These are phyloP conservation scores for Cercis canadensis DNA, from an alignment of 306 rosid genomes.

Conservation along the genomic window DNA sequence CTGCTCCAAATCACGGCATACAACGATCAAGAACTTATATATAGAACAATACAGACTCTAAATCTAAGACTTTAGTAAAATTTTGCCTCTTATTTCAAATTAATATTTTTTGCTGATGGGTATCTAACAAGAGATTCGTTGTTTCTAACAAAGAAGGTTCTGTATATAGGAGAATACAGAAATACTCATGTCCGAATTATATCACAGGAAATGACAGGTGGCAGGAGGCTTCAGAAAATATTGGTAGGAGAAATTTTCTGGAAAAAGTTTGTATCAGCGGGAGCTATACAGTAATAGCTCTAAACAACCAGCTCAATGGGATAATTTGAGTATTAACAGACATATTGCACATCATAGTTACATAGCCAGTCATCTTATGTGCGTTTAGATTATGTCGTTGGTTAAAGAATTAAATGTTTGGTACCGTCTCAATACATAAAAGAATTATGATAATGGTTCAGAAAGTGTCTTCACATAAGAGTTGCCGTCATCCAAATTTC, in stretches of 20 bases:
- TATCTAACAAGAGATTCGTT: neutral
- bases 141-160: neutral
- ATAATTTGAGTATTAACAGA: neutral
- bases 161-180: neutral
- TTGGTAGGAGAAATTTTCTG: conserved; percentile 5
- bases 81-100: neutral
- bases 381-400: too few relatives aligned
- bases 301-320: neutral
- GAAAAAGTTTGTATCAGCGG: neutral
- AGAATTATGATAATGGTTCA: neutral
- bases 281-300: conserved; percentile 12
- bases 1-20: conserved; percentile 24
- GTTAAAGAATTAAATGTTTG: too few relatives aligned
- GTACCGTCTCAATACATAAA: too few relatives aligned
- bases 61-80: neutral
- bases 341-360: neutral
- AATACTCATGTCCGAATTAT: neutral
- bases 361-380: neutral
- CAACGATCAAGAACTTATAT: conserved; percentile 9
- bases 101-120: neutral
- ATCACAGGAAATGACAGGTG: neutral
- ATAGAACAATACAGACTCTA: neutral
- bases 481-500: conserved; percentile 15
- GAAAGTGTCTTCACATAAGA: neutral
- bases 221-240: conserved; percentile 13